Percentiles rank a stretch among this genome's conserved stretches.
Evolutionary conservation across 345 rosid species (phyloP).

Genomic region (Lumnitzera littorea): DNA sequence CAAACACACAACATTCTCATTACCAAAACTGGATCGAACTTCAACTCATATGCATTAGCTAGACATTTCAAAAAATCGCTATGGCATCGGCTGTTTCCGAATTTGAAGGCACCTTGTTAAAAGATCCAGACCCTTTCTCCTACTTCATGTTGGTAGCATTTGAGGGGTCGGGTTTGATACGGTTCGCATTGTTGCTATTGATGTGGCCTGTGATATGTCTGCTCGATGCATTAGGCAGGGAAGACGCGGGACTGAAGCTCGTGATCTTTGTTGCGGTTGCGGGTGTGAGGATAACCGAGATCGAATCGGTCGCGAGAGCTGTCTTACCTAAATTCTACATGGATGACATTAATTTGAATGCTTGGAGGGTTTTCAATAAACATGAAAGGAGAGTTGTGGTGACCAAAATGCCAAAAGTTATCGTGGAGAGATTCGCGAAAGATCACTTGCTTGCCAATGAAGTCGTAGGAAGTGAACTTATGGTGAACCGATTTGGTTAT

Average conservation of each 20-base stretch:
- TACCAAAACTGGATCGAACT: no score
- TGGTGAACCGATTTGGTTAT: constrained; percentile 51
- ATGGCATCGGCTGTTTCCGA: constrained; percentile 49
- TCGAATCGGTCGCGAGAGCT: constrained; percentile 77
- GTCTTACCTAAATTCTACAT: constrained; percentile 81
- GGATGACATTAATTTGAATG: constrained; percentile 61
- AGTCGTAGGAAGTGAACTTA: constrained; percentile 67
- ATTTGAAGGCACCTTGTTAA: constrained; percentile 66
- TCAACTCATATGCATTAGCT: no score
- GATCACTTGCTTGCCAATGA: constrained; percentile 75
- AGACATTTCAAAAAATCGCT: not conserved
- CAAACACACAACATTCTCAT: no score
- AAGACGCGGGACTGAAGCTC: constrained; percentile 40
- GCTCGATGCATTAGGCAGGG: constrained; percentile 37
- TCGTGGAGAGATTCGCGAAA: constrained; percentile 74
- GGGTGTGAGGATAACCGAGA: constrained; percentile 49
- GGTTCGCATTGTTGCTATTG: constrained; percentile 45
- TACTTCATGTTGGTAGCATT: constrained; percentile 89
- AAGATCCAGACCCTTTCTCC: constrained; percentile 50
- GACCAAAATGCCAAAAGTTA: constrained; percentile 62
- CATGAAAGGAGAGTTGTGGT: constrained; percentile 58
- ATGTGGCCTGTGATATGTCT: constrained; percentile 58
- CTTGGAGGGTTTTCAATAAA: constrained; percentile 61
- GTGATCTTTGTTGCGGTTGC: constrained; percentile 56
- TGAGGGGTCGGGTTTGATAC: constrained; percentile 69